These are phyloP conservation scores for Naumovozyma castellii DNA, from an alignment of 805 yeast genomes.

Conservation along the genomic window DNA sequence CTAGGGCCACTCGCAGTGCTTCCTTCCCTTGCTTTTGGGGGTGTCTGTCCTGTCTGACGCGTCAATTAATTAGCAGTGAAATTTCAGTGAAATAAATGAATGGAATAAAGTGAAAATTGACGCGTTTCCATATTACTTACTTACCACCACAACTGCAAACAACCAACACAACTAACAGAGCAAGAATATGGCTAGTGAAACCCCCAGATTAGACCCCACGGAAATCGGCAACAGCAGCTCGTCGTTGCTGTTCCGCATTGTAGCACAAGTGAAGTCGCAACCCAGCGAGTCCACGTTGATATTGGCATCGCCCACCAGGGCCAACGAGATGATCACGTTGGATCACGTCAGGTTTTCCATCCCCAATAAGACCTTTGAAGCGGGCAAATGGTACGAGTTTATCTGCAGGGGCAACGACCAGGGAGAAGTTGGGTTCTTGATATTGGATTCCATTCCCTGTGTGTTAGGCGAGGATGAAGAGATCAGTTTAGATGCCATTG, in stretches of 20 bases:
- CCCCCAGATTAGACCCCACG: slow-evolving; percentile 28
- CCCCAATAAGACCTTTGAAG: slow-evolving; percentile 16
- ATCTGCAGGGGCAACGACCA: slow-evolving; percentile 27
- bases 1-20: too few species aligned
- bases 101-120: too few species aligned
- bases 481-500: slow-evolving; percentile 27
- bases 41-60: too few species aligned
- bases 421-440: slow-evolving; percentile 28
- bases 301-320: slow-evolving; percentile 21
- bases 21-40: too few species aligned
- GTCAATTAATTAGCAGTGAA: too few species aligned
- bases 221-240: slow-evolving; percentile 17
- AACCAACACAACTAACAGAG: neutral
- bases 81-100: too few species aligned
- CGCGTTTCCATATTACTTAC: too few species aligned
- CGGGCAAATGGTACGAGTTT: slow-evolving; percentile 29
- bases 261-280: slow-evolving; percentile 27
- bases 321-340: slow-evolving; percentile 23
- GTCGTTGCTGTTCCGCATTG: slow-evolving; percentile 24
- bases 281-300: slow-evolving; percentile 23
- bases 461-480: slow-evolving; percentile 20
- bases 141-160: neutral
- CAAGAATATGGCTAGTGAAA: slow-evolving; percentile 22
- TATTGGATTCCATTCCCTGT: slow-evolving; percentile 28
- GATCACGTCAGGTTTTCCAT: slow-evolving; percentile 21